Conservation (phyloP, 1,284 basidiomycete species). For the Cystobasidium sp. region DNA sequence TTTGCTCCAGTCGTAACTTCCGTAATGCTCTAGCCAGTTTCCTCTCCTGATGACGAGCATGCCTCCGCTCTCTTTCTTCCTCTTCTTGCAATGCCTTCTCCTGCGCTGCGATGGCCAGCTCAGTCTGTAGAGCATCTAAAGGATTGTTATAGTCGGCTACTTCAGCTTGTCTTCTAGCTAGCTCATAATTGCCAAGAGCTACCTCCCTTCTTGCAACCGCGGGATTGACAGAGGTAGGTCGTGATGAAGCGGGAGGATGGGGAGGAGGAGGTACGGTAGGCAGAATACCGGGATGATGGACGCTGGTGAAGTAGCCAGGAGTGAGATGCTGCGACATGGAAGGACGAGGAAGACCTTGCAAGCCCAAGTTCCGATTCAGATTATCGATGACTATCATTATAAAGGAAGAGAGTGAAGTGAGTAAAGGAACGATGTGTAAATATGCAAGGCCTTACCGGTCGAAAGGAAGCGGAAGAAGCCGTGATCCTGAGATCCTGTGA, state of each 20-base stretch:
- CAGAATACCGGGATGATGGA: too few species aligned
- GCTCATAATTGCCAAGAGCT: conserved; percentile 11
- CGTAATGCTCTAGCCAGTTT: conserved; percentile 13
- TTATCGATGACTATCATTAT: not conserved
- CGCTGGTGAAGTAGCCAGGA: too few species aligned
- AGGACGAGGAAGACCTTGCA: too few species aligned
- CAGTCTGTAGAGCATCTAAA: conserved; percentile 8
- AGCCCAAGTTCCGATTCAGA: too few species aligned
- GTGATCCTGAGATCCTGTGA: too few species aligned
- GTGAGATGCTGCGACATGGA: too few species aligned
- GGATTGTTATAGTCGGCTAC: conserved; percentile 34
- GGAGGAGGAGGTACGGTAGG: not conserved
- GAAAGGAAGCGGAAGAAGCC: too few species aligned
- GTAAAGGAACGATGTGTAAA: not conserved
- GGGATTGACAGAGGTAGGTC: conserved; percentile 7
- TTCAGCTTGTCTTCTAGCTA: conserved; percentile 8
- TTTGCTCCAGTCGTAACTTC: conserved; percentile 4
- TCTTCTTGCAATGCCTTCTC: conserved; percentile 12
- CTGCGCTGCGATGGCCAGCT: conserved; percentile 14
- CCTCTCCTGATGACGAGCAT: not conserved
- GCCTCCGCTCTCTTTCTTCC: conserved; percentile 11
- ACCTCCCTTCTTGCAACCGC: not conserved
- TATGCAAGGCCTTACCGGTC: not conserved
- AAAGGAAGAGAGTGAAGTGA: not conserved
- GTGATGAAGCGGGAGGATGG: conserved; percentile 1